These are phyloP conservation scores for Polysphondylium violaceum DNA, from an alignment of 78 protist genomes.

Conservation along the genomic window DNA sequence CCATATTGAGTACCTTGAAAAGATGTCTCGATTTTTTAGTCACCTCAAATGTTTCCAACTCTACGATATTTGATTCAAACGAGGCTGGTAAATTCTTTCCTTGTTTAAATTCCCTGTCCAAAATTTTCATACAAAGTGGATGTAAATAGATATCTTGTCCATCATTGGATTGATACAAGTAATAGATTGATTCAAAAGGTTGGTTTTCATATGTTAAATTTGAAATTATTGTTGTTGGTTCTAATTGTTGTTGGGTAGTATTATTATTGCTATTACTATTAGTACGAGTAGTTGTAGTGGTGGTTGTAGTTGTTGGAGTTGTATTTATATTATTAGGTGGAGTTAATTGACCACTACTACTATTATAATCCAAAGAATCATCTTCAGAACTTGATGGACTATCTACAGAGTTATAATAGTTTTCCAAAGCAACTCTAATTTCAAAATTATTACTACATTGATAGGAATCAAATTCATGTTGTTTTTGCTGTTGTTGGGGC, in stretches of 20 bases:
- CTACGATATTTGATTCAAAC: constrained; percentile 9
- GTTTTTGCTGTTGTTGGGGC: neutral
- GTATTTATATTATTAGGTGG: constrained; percentile 1
- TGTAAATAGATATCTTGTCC: constrained; percentile 70
- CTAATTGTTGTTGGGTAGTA: neutral
- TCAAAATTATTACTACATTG: constrained; percentile 45
- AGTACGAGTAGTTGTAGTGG: neutral
- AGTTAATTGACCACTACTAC: neutral
- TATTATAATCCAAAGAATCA: neutral
- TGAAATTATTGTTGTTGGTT: neutral
- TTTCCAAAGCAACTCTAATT: constrained; percentile 35
- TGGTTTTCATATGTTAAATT: constrained; percentile 24
- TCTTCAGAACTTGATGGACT: neutral
- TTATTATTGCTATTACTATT: neutral
- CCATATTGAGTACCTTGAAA: constrained; percentile 11
- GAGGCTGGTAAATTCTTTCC: neutral
- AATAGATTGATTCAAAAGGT: constrained; percentile 22
- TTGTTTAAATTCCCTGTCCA: neutral
- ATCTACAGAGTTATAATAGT: constrained; percentile 9
- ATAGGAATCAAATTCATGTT: constrained; percentile 1
- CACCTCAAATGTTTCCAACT: constrained; percentile 28
- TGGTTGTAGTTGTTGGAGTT: constrained; percentile 14
- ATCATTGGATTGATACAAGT: constrained; percentile 59
- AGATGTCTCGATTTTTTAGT: constrained; percentile 9
- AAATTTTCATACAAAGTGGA: constrained; percentile 59